These are phyloP conservation scores for Podaxis sp. DNA, from an alignment of 768 basidiomycete genomes.

Conservation along the genomic window DNA sequence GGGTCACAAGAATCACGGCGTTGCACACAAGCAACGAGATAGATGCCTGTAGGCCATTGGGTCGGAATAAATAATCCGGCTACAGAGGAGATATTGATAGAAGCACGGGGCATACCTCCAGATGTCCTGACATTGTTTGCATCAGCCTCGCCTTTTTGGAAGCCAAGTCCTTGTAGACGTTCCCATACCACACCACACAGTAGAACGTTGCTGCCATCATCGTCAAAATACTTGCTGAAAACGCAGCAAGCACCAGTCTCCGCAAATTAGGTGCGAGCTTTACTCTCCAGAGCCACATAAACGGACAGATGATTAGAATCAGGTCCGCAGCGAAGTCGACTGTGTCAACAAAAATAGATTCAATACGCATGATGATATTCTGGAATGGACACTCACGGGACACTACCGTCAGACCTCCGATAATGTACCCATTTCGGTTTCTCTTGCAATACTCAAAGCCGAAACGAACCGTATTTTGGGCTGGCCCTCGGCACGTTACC, in stretches of 20 bases:
- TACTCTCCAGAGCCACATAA: not conserved
- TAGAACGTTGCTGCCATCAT: not conserved
- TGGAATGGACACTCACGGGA: not conserved
- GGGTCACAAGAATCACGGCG: not conserved
- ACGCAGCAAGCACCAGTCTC: not conserved
- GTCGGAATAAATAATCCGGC: not conserved
- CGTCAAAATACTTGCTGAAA: not conserved
- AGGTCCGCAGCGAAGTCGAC: not conserved
- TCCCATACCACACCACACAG: not conserved
- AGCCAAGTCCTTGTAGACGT: not conserved
- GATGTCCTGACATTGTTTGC: not conserved
- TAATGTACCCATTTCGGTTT: not conserved
- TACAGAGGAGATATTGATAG: not conserved
- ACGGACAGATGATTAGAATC: not conserved
- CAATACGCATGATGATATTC: not conserved
- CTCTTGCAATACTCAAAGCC: not conserved
- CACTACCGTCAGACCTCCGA: not conserved
- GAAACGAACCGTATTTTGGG: not conserved
- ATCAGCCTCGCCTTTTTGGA: not conserved
- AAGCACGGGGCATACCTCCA: not conserved
- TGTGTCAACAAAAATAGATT: not conserved
- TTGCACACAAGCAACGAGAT: not conserved
- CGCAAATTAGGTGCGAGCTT: not conserved
- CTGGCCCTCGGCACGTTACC: not conserved
- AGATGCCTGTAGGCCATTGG: not conserved